phyloP scores from a whole-genome alignment of 306 rosid species.

The Inga leiocalycina region DNA sequence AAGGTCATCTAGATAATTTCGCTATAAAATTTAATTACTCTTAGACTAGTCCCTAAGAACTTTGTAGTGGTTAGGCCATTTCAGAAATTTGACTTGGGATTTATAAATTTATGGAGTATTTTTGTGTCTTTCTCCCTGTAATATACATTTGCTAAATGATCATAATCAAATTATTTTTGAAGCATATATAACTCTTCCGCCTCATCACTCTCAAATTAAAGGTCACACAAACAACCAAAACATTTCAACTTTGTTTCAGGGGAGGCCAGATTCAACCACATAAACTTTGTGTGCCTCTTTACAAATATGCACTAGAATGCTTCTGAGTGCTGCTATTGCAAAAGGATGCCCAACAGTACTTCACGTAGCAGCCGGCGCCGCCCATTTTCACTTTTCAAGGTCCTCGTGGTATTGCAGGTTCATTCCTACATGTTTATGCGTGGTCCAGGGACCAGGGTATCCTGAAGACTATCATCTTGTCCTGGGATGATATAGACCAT shows the following conservation, averaged over 20 bases:
- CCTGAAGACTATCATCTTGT: no score
- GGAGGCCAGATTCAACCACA: not conserved
- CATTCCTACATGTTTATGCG: no score
- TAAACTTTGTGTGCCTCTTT: conserved; percentile 41
- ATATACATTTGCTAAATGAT: not conserved
- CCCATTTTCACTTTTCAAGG: not conserved
- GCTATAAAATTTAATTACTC: no score
- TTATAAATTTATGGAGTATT: no score
- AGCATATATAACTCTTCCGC: not conserved
- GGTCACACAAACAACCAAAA: not conserved
- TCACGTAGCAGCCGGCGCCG: conserved; percentile 33
- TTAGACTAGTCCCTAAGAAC: no score
- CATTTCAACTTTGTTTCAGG: conserved; percentile 18
- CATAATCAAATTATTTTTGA: not conserved
- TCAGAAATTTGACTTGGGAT: not conserved
- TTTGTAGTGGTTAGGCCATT: not conserved
- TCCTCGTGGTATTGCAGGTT: no score
- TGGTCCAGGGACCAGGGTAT: no score
- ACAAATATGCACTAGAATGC: conserved; percentile 25
- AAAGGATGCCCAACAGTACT: conserved; percentile 24
- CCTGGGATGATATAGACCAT: no score
- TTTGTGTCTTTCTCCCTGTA: no score
- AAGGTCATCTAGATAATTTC: no score
- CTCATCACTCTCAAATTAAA: not conserved
- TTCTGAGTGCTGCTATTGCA: conserved; percentile 29